Conservation (phyloP, 192 early-diverging fungal genomes). For the Coemansia javaensis region DNA sequence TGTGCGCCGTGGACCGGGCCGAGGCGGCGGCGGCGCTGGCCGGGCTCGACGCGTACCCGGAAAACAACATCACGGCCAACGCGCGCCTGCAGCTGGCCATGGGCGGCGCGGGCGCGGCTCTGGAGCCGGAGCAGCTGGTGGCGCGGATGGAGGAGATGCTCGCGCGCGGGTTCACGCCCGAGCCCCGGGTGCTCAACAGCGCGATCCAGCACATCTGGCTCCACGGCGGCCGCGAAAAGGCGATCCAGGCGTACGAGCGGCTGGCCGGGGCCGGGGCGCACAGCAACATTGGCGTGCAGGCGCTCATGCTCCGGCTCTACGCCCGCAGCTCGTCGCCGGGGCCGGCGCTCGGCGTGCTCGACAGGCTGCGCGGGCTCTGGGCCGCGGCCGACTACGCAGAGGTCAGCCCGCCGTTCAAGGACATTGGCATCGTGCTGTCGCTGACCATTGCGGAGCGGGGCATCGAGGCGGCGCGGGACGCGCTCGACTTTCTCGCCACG, state of each 20-base stretch:
- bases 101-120: background rate
- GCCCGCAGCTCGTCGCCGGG: background rate
- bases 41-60: slow-evolving; percentile 6
- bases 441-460: slow-evolving; percentile 19
- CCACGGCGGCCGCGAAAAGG: slow-evolving; percentile 6
- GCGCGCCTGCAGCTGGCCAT: slow-evolving; percentile 16
- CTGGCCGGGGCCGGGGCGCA: slow-evolving; percentile 17
- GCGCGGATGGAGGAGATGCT: slow-evolving; percentile 6
- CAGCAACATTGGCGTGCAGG: slow-evolving; percentile 6
- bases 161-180: slow-evolving; percentile 20
- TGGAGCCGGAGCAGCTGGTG: slow-evolving; percentile 2
- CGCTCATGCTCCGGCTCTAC: slow-evolving; percentile 9
- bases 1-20: slow-evolving; percentile 8
- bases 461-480: slow-evolving; percentile 10
- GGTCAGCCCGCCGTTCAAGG: background rate
- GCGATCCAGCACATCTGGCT: slow-evolving; percentile 11
- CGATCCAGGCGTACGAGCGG: slow-evolving; percentile 13
- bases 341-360: slow-evolving; percentile 9
- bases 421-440: slow-evolving; percentile 2
- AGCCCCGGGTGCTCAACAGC: slow-evolving; percentile 3
- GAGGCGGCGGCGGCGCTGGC: background rate
- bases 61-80: slow-evolving; percentile 34
- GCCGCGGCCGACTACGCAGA: slow-evolving; percentile 4
- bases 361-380: slow-evolving; percentile 10
- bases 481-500: slow-evolving; percentile 18